phyloP scores from a whole-genome alignment of 805 yeast species.

The Maudiozyma serrabonitensis region DNA sequence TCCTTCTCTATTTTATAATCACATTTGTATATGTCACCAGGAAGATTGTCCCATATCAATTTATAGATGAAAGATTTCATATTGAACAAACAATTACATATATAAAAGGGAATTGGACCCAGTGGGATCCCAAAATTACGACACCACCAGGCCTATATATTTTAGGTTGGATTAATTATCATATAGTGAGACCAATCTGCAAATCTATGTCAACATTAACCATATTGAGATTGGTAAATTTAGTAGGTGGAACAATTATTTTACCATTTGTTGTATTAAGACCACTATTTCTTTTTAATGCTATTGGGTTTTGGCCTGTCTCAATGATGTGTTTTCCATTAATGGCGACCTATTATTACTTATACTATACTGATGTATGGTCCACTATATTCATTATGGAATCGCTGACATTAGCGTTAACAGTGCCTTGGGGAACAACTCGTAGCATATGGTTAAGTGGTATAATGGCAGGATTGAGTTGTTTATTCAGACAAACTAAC shows the following conservation, averaged over 20 bases:
- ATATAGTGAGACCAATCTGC: conserved; percentile 15
- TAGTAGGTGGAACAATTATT: conserved; percentile 51
- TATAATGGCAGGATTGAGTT: conserved; percentile 47
- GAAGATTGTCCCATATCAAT: conserved; percentile 24
- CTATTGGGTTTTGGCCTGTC: conserved; percentile 36
- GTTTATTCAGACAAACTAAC: conserved; percentile 84
- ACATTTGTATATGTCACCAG: conserved; percentile 25
- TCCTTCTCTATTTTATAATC: conserved; percentile 18
- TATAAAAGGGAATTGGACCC: conserved; percentile 46
- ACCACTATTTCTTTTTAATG: conserved; percentile 33
- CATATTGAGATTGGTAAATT: conserved; percentile 47
- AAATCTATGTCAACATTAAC: conserved; percentile 25
- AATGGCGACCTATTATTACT: conserved; percentile 57
- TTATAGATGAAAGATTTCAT: conserved; percentile 72
- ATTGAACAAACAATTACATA: conserved; percentile 67
- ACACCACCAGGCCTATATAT: conserved; percentile 91
- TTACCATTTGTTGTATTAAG: conserved; percentile 41
- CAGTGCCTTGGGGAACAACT: conserved; percentile 29
- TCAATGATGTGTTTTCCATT: conserved; percentile 54
- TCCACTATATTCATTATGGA: conserved; percentile 58
- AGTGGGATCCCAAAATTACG: conserved; percentile 85
- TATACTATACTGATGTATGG: conserved; percentile 94
- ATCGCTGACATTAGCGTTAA: conserved; percentile 41
- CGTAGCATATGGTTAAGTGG: conserved; percentile 39
- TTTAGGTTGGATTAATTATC: conserved; percentile 32